These are phyloP conservation scores for Nakazawaea sp. DNA, from an alignment of 805 yeast genomes.

Conservation along the genomic window DNA sequence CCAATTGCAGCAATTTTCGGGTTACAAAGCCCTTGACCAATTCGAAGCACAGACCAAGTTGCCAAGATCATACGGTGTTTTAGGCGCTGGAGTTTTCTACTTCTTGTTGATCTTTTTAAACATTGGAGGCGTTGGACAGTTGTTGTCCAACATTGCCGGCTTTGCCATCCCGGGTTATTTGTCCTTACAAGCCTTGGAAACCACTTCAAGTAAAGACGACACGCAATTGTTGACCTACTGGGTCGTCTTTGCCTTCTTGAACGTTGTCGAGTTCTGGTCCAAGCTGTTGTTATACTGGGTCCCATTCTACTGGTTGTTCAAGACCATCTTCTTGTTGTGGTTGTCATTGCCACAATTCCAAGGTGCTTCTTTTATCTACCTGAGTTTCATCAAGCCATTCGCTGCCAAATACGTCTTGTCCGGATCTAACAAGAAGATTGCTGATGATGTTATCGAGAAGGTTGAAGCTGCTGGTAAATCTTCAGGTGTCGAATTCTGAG, in stretches of 20 bases:
- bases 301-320: conserved; percentile 94
- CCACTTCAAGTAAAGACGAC: conserved; percentile 67
- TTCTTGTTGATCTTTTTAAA: conserved; percentile 78
- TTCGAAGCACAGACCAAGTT: conserved; percentile 38
- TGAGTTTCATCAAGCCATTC: conserved; percentile 60
- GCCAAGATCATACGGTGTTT: conserved; percentile 83
- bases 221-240: conserved; percentile 88
- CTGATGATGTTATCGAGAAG: conserved; percentile 31
- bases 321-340: conserved; percentile 81
- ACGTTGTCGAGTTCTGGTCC: conserved; percentile 94
- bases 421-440: conserved; percentile 12
- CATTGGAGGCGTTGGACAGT: conserved; percentile 92
- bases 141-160: conserved; percentile 88
- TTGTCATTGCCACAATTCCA: conserved; percentile 82
- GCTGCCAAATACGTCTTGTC: conserved; percentile 31
- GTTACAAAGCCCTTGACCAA: conserved; percentile 26
- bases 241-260: conserved; percentile 95
- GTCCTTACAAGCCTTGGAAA: conserved; percentile 78
- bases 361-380: conserved; percentile 77
- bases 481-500: conserved; percentile 21
- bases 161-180: conserved; percentile 86
- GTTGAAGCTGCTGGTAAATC: conserved; percentile 43
- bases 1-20: conserved; percentile 18
- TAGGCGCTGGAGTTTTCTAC: conserved; percentile 60
- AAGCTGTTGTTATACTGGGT: conserved; percentile 88